Conservation (phyloP, 2,329 filamentous ascomycete genomes). For the Drechmeria coniospora region DNA sequence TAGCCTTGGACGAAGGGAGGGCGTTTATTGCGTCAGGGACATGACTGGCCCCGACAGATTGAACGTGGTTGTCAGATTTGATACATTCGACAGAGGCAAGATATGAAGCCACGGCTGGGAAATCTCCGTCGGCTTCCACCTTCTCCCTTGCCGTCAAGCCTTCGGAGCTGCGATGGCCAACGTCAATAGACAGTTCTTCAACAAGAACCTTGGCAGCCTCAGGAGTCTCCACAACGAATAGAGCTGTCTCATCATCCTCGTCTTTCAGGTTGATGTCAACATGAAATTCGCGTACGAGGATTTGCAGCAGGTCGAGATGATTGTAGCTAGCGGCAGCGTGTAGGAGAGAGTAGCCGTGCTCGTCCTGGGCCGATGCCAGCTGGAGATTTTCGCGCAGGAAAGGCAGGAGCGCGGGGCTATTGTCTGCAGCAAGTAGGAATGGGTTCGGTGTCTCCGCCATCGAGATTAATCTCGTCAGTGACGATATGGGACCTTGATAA, state of each 20-base stretch:
- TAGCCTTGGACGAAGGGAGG: slow-evolving; percentile 62
- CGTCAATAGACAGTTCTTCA: slow-evolving; percentile 64
- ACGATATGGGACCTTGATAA: no score
- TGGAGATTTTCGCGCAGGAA: slow-evolving; percentile 59
- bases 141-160: slow-evolving; percentile 70
- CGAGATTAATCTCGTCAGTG: no score
- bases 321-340: slow-evolving; percentile 91
- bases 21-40: slow-evolving; percentile 31
- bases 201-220: slow-evolving; percentile 66
- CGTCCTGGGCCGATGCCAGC: slow-evolving; percentile 70
- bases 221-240: slow-evolving; percentile 78
- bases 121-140: slow-evolving; percentile 65
- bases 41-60: slow-evolving; percentile 11
- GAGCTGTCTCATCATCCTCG: slow-evolving; percentile 84
- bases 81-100: slow-evolving; percentile 26
- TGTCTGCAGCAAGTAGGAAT: slow-evolving; percentile 69
- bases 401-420: slow-evolving; percentile 55
- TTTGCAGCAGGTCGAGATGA: slow-evolving; percentile 64
- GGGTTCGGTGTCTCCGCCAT: slow-evolving; percentile 45
- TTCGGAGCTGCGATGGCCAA: slow-evolving; percentile 50
- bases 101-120: slow-evolving; percentile 59
- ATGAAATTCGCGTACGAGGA: slow-evolving; percentile 58
- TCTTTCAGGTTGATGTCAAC: slow-evolving; percentile 72
- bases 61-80: slow-evolving; percentile 14
- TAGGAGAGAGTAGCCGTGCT: slow-evolving; percentile 84